phyloP scores from a whole-genome alignment of 768 basidiomycete genomes.

The Chalciporus chontae region DNA sequence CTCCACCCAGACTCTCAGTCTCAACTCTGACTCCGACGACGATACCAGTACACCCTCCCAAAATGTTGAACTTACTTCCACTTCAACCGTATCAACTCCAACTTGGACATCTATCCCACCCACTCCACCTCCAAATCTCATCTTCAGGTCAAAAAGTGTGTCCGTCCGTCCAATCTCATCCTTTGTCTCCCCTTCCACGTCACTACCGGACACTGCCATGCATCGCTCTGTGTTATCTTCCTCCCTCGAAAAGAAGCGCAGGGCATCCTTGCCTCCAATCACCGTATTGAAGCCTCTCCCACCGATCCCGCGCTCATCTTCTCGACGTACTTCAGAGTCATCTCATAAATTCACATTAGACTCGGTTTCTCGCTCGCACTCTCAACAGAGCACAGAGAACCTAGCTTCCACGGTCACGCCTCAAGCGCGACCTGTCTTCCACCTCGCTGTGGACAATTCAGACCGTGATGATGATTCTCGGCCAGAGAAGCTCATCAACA shows the following conservation, averaged over 20 bases:
- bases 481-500: neutral
- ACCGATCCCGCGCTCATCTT: slow-evolving; percentile 1
- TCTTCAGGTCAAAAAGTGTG: slow-evolving; percentile 33
- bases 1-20: slow-evolving; percentile 23
- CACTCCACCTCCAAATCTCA: slow-evolving; percentile 46
- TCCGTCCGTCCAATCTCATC: slow-evolving; percentile 40
- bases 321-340: neutral
- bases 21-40: slow-evolving; percentile 5
- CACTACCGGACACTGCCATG: slow-evolving; percentile 20
- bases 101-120: slow-evolving; percentile 60
- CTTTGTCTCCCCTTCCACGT: slow-evolving; percentile 44
- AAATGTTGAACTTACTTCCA: slow-evolving; percentile 8
- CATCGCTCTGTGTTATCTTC: slow-evolving; percentile 11
- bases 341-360: neutral
- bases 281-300: slow-evolving; percentile 15
- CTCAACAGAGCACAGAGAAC: neutral
- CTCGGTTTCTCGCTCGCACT: neutral
- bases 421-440: slow-evolving; percentile 10
- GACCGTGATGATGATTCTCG: slow-evolving; percentile 17
- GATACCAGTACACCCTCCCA: slow-evolving; percentile 1
- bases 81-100: slow-evolving; percentile 31
- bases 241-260: slow-evolving; percentile 27
- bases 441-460: slow-evolving; percentile 14
- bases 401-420: neutral
- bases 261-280: slow-evolving; percentile 42